Evolutionary conservation across 768 basidiomycete genomes (phyloP).

Genomic region (Leccinum ochraceum): DNA sequence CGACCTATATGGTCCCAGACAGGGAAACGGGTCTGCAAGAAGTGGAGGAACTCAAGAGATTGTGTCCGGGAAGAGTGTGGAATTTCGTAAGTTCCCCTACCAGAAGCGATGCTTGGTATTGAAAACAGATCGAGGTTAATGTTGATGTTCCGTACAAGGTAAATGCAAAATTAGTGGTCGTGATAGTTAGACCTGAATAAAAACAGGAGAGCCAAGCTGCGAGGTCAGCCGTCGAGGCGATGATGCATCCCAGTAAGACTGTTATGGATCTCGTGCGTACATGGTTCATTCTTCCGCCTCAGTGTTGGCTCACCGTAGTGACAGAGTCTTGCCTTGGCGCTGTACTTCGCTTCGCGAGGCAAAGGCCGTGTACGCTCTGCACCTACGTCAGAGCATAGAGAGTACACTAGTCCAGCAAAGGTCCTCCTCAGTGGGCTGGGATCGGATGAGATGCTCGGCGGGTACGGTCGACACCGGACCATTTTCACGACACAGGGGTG

Average conservation of each 20-base stretch:
- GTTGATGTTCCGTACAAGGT: constrained; percentile 83
- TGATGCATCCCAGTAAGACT: constrained; percentile 79
- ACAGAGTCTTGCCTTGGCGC: constrained; percentile 87
- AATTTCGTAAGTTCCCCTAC: constrained; percentile 65
- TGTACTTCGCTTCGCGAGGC: constrained; percentile 92
- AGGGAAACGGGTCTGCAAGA: constrained; percentile 78
- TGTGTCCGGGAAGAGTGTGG: constrained; percentile 85
- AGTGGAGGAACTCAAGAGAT: constrained; percentile 67
- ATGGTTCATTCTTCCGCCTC: background rate
- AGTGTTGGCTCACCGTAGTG: constrained; percentile 5
- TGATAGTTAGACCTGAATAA: background rate
- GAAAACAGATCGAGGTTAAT: constrained; percentile 59
- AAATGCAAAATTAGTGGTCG: constrained; percentile 12
- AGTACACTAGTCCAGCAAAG: constrained; percentile 73
- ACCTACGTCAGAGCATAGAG: constrained; percentile 33
- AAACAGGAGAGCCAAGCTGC: constrained; percentile 66
- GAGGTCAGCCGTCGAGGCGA: constrained; percentile 54
- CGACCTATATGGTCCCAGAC: constrained; percentile 83
- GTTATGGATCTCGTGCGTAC: constrained; percentile 86
- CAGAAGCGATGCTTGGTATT: background rate
- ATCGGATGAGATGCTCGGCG: constrained; percentile 93
- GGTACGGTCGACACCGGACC: constrained; percentile 86
- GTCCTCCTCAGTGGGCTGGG: constrained; percentile 92
- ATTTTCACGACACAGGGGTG: constrained; percentile 71
- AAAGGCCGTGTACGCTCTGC: constrained; percentile 54